Conservation (phyloP, 164 flowering plant species). For the Stephania japonica region DNA sequence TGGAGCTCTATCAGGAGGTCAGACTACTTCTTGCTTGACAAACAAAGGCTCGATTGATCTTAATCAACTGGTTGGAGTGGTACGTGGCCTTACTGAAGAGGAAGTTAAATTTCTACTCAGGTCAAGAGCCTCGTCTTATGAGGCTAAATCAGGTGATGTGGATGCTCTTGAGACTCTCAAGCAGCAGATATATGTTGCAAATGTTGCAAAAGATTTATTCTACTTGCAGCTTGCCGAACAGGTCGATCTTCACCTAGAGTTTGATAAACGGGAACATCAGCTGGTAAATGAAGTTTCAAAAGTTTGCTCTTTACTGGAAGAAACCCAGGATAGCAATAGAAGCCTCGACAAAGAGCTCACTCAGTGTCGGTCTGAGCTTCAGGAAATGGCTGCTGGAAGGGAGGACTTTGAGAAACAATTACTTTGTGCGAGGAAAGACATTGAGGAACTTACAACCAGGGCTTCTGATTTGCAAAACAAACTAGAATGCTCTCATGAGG, state of each 20-base stretch:
- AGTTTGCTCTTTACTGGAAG: conserved; percentile 37
- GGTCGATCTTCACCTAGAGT: conserved; percentile 31
- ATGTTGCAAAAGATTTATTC: conserved; percentile 44
- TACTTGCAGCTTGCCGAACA: conserved; percentile 55
- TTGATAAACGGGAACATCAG: conserved; percentile 27
- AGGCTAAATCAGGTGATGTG: conserved; percentile 15
- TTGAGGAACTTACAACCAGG: conserved; percentile 32
- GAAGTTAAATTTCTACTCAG: conserved; percentile 35
- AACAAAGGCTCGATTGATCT: conserved; percentile 31
- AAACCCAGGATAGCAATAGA: conserved; percentile 35
- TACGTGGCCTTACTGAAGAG: conserved; percentile 41
- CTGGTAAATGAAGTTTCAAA: conserved; percentile 39
- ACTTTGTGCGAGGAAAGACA: conserved; percentile 31
- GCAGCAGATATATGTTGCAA: conserved; percentile 52
- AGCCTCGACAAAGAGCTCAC: conserved; percentile 48
- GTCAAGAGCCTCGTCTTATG: conserved; percentile 24
- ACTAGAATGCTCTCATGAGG: conserved; percentile 42
- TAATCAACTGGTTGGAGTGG: conserved; percentile 37
- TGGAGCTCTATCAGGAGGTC: conserved; percentile 14
- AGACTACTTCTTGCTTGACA: conserved; percentile 11
- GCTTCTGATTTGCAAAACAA: conserved; percentile 38
- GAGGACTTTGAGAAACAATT: conserved; percentile 42
- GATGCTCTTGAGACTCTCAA: conserved; percentile 39
- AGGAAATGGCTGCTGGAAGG: conserved; percentile 28
- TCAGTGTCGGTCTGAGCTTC: conserved; percentile 47